A percentile compares a stretch with the other conserved stretches of the same genome.
Conservation (phyloP, 306 rosid genomes). For the Arachis stenosperma region DNA sequence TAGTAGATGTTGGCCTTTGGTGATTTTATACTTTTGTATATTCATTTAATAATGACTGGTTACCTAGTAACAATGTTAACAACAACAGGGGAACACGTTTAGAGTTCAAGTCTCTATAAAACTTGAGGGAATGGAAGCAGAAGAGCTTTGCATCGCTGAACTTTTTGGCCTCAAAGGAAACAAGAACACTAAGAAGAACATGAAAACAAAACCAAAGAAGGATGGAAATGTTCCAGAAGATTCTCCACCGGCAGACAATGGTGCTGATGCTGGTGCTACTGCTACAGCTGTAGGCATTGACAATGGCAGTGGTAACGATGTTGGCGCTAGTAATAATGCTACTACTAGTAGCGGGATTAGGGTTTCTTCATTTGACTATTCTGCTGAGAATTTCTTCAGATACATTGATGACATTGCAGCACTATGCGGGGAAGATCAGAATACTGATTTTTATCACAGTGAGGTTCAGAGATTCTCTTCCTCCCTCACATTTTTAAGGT, state of each 20-base stretch:
- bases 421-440: constrained; percentile 61
- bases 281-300: background rate
- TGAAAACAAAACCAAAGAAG: constrained; percentile 10
- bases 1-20: no score
- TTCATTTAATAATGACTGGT: no score
- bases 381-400: constrained; percentile 65
- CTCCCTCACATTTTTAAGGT: constrained; percentile 74
- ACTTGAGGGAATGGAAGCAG: constrained; percentile 36
- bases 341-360: constrained; percentile 28
- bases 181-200: constrained; percentile 29
- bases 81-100: background rate
- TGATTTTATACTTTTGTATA: no score
- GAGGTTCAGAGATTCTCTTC: constrained; percentile 61
- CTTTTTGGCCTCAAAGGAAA: constrained; percentile 28
- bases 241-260: constrained; percentile 25
- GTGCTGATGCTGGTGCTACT: background rate
- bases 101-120: constrained; percentile 33
- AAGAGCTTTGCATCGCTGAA: constrained; percentile 20
- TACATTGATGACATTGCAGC: constrained; percentile 55
- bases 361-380: constrained; percentile 61
- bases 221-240: constrained; percentile 9
- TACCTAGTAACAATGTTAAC: no score
- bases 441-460: constrained; percentile 38
- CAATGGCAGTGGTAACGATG: constrained; percentile 28
- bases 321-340: background rate